Base-by-base conservation (phyloP, 2,329 filamentous ascomycete genomes). In the Botrytis elliptica region DNA sequence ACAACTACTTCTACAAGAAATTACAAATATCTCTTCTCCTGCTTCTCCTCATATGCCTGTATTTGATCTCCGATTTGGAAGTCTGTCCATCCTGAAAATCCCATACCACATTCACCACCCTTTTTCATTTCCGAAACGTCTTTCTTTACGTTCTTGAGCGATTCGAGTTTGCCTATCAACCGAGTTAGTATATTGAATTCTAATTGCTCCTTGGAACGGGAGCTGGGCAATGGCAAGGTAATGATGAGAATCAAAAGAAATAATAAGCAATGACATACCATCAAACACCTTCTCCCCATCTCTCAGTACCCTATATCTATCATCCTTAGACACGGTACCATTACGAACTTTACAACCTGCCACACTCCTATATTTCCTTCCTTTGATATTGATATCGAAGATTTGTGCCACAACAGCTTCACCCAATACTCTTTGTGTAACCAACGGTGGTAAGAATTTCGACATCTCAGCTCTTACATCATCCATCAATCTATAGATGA, bases 111-210 rank as follows among this genome's bases (percentile, higher is more conserved):
- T 83, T 99, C 96, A n/a, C 88, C 89, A 74, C 94, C 95, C 84
- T 97, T 98, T 79, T 90, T 90, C 90, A 97, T 96, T 80, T 97
- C 93, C 64, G 86, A 85, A 44, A 96, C 93, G 77, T 98, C 93
- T 82, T 97, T 97, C 87, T 98, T 98, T 82, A 92, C 90, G 79
- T 97, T 93, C 84, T 96, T 98, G 74, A 99, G 89, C 1, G 93
- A 93, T 29, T 89, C 87, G 62, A 98, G 88, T 70, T 87, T 87
- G 77, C 95, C 95, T 97, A 60, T 72, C 72, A 79, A 76, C 55
- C 14, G 66, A 57, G n/a, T 68, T 25, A 65, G 16, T 70, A 46
- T 59, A 25, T 20, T 10, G 9, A 36, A 36, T 29, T 29, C 16
- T 4, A 46, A 8, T 33, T 57, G 8, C n/a, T 18, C 52, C 12